Base-by-base conservation (phyloP, 352 stramenopile species). In the Phytophthora hibernalis region DNA sequence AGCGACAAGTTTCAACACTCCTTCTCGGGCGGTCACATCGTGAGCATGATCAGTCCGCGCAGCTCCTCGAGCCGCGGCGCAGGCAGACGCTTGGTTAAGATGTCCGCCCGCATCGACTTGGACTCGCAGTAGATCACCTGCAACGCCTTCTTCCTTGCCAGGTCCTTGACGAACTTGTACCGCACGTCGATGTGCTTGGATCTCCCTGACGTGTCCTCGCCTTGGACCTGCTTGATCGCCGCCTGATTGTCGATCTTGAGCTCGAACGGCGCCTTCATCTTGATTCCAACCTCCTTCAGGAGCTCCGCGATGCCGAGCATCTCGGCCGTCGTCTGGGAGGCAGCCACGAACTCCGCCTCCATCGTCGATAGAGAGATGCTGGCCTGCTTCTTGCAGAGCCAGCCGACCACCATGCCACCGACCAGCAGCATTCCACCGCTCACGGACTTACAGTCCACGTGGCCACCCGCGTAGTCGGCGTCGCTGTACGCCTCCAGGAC, bases 401-500 rank as follows among this genome's bases (percentile, higher is more conserved):
- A 47, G 40, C 20, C 18, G 12, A 49, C 20, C 42, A 49, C 20
- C 9, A 16, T 24, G 7, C 42, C 20, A 10, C 21, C 21, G 33
- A 38, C 13, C 11, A 13, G 33, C 10, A 38, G 10, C 13, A 38
- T 12, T 5, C 33, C 33, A 0, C 33, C 33, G 33, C 33, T 38
- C 13, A n/a, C 33, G 2, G 33, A 38, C 33, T 38, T 38, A 12
- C 13, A 12, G 33, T 38, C 33, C 33, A 6, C 12, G 12, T 57
- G 60, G 55, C 76, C 60, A 2, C 21, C 72, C 1, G 68, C 64
- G 31, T 57, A 72, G 30, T 76, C 64, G 0, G 60, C 55, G 30
- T 80, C 65, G 7, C 58, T 76, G 42, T 56, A 78, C 3, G 1
- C 26, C 12, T 68, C 56, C 1, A 76, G 21, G 1, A 37, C 3